phyloP scores from a whole-genome alignment of 352 stramenopile species.

The Phytopythium ostracodes region DNA sequence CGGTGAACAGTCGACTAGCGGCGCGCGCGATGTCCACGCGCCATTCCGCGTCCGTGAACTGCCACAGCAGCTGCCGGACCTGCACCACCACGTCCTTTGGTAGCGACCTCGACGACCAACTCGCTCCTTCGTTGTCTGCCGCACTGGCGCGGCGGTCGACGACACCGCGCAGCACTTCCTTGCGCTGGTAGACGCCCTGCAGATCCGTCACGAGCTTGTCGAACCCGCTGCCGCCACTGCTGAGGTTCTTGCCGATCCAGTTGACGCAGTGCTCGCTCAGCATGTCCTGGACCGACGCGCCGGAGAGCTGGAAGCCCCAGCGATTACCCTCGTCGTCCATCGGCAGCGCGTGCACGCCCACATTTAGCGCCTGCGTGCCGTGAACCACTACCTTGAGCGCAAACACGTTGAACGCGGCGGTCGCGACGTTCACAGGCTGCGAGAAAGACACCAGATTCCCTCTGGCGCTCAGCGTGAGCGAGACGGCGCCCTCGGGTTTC shows the following conservation, averaged over 20 bases:
- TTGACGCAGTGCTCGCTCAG: constrained; percentile 44
- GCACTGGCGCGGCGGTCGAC: constrained; percentile 13
- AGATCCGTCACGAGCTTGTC: constrained; percentile 55
- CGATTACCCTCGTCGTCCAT: constrained; percentile 60
- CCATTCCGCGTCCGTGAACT: constrained; percentile 43
- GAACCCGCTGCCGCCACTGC: constrained; percentile 17
- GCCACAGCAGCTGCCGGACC: constrained; percentile 47
- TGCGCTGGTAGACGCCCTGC: constrained; percentile 33
- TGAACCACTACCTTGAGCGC: constrained; percentile 22
- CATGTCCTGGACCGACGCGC: constrained; percentile 41
- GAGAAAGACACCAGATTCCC: constrained; percentile 51
- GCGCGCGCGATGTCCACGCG: constrained; percentile 27
- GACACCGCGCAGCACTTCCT: constrained; percentile 33
- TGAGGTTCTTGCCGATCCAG: constrained; percentile 51
- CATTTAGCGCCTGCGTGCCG: constrained; percentile 22
- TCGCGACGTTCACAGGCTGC: constrained; percentile 48
- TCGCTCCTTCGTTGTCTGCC: constrained; percentile 2
- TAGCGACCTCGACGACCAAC: constrained; percentile 8
- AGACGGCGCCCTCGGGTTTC: constrained; percentile 20
- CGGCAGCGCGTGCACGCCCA: constrained; percentile 27
- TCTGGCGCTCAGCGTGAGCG: constrained; percentile 45
- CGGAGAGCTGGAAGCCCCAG: constrained; percentile 48
- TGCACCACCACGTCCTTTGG: constrained; percentile 22
- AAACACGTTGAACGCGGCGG: constrained; percentile 26
- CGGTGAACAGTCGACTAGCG: constrained; percentile 12